Percentiles rank a stretch among this genome's conserved stretches.
These are phyloP conservation scores for Pichia sp. DNA, from an alignment of 1,139 yeast species.

Conservation along the genomic window DNA sequence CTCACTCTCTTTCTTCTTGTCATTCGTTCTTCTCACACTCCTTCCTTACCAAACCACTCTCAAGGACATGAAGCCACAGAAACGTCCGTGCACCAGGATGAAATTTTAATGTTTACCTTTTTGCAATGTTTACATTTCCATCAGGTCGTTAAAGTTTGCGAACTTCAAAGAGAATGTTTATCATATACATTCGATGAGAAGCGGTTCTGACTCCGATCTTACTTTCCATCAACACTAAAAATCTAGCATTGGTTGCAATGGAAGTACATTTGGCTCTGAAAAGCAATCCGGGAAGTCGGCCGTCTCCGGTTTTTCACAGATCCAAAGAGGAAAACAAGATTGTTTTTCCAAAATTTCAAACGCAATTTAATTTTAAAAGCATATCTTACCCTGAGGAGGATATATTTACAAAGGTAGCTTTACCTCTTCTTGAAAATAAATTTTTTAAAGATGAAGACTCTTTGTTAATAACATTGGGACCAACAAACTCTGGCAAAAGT, in stretches of 20 bases:
- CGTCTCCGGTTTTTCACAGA: conserved; percentile 9
- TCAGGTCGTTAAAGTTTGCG: too few species aligned
- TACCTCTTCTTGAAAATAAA: conserved; percentile 23
- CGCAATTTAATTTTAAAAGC: conserved; percentile 26
- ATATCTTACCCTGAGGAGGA: conserved; percentile 18
- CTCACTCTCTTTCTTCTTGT: too few species aligned
- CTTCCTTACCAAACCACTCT: too few species aligned
- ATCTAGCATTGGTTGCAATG: conserved; percentile 15
- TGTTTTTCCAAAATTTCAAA: conserved; percentile 23
- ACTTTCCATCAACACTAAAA: too few species aligned
- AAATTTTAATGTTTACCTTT: neutral
- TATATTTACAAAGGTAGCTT: conserved; percentile 18
- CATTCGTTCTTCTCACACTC: too few species aligned
- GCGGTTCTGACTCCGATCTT: too few species aligned
- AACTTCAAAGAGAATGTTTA: too few species aligned
- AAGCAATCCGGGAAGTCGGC: conserved; percentile 5
- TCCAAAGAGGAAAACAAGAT: conserved; percentile 20
- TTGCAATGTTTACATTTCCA: neutral
- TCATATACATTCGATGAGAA: too few species aligned
- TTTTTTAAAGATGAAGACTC: conserved; percentile 37
- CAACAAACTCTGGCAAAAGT: conserved; percentile 47
- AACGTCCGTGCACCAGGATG: neutral
- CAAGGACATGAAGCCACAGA: too few species aligned
- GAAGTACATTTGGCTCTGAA: conserved; percentile 28
- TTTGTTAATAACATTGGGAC: conserved; percentile 44